These are phyloP conservation scores for Fragilariopsis cylindrus DNA, from an alignment of 108 stramenopile species.

Conservation along the genomic window DNA sequence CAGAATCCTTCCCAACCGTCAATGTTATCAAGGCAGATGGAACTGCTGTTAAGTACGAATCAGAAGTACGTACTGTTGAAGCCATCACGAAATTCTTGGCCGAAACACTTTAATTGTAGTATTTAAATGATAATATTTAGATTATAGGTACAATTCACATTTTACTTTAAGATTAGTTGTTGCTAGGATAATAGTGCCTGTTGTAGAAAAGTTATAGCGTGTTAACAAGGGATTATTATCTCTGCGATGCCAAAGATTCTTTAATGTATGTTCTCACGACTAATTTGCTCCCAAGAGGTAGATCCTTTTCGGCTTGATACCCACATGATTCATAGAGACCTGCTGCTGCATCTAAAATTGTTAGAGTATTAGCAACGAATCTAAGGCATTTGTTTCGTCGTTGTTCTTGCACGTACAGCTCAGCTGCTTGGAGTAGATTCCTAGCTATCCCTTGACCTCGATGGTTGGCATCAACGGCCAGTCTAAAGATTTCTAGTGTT, in stretches of 20 bases:
- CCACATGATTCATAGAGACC: constrained; percentile 53
- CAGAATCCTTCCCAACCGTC: constrained; percentile 90
- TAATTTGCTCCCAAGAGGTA: constrained; percentile 33
- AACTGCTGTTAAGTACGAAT: constrained; percentile 88
- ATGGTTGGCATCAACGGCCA: constrained; percentile 54
- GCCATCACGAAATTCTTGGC: constrained; percentile 69
- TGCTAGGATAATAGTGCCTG: too few relatives aligned
- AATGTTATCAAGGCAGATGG: constrained; percentile 87
- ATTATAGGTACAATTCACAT: too few relatives aligned
- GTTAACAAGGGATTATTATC: too few relatives aligned
- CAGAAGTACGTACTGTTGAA: constrained; percentile 78
- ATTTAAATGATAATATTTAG: too few relatives aligned
- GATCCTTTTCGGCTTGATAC: constrained; percentile 34
- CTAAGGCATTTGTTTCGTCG: background rate
- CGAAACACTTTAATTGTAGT: constrained; percentile 30
- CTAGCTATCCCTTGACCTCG: constrained; percentile 62
- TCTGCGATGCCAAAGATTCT: background rate
- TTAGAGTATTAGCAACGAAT: constrained; percentile 55
- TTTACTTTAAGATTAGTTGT: too few relatives aligned
- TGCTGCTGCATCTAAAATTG: constrained; percentile 45
- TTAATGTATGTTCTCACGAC: constrained; percentile 37
- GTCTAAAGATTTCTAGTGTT: constrained; percentile 61
- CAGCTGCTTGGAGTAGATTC: constrained; percentile 44
- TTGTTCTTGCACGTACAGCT: constrained; percentile 27
- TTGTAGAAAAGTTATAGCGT: too few relatives aligned